Base-by-base conservation (phyloP, 441 rosid genomes). In the Erysimum pusillum region DNA sequence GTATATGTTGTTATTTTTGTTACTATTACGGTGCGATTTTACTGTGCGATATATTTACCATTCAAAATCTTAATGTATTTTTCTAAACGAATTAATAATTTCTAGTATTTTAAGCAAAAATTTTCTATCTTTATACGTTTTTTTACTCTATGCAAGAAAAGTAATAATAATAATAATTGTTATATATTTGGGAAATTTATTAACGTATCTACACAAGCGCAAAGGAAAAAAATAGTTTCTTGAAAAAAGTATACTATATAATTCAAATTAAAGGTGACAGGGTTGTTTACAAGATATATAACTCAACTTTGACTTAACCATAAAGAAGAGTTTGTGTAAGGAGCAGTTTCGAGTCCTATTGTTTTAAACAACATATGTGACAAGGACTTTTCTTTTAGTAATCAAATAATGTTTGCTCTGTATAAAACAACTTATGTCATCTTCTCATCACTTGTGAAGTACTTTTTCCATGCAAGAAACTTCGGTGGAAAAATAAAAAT, bases 331-430 rank as follows among this genome's bases (percentile, higher is more conserved):
- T 28, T 2, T 28, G 31, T 28, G 31, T 28, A 28, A 0, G 31
- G 31, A 28, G 31, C 31, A 28, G 31, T 28, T 28, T 28, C 4
- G 57, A 52, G 12, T 42, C 63, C 25, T 52, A 25, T 9, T 52
- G 62, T 52, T 25, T 25, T 25, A 25, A 25, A 25, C 28, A n/a
- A 31, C 31, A 57, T 46, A 44, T 31, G 54, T 2, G 64, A 15
- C 18, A 51, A 34, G 31, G 42, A 56, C 64, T 11, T 15, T 42
- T 66, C 18, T 28, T 42, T 56, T 6, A 11, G 42, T 39, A 42
- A 42, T 56, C 65, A 28, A 54, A 25, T 67, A 18, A 66, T 66
- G 31, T 15, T 62, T 62, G 49, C 71, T 51, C 18, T 39, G 9
- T 52, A 22, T 10, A 28, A 13, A 38, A 52, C 38, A 57, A 13